Evolutionary conservation across 257 asterid genomes (phyloP).

Genomic region (Henckelia pumila): DNA sequence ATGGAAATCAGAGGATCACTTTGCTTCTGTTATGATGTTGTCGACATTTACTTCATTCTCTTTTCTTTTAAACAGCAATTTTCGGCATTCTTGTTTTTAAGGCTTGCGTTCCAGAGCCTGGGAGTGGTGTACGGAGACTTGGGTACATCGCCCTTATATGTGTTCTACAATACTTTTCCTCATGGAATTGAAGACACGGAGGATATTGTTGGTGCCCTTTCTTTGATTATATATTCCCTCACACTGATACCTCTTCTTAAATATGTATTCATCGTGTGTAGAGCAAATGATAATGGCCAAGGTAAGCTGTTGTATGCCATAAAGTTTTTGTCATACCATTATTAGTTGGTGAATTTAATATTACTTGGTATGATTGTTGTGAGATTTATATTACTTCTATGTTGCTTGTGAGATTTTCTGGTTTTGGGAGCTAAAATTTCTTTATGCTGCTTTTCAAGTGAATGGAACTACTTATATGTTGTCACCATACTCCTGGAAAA

Average conservation of each 20-base stretch:
- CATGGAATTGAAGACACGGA: slow-evolving; percentile 69
- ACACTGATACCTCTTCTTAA: slow-evolving; percentile 96
- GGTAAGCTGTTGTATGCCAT: slow-evolving; percentile 41
- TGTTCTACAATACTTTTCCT: slow-evolving; percentile 93
- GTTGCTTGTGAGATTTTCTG: not conserved
- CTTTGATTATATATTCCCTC: slow-evolving; percentile 89
- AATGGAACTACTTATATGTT: not conserved
- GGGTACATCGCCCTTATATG: slow-evolving; percentile 97
- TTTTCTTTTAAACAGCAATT: slow-evolving; percentile 57
- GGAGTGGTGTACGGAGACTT: slow-evolving; percentile 98
- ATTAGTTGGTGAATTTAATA: not conserved
- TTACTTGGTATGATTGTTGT: not conserved
- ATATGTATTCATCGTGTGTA: slow-evolving; percentile 94
- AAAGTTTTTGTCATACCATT: not conserved
- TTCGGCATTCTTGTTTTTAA: slow-evolving; percentile 69
- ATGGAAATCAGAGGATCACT: not conserved
- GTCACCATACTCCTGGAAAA: not conserved
- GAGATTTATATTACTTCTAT: no score
- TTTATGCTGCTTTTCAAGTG: not conserved
- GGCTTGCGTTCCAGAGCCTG: slow-evolving; percentile 97
- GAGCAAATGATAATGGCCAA: slow-evolving; percentile 97
- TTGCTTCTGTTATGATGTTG: slow-evolving; percentile 9
- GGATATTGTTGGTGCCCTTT: slow-evolving; percentile 90
- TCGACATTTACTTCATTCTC: slow-evolving; percentile 17
- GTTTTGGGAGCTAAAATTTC: not conserved